These are phyloP conservation scores for Penicillium occitanis DNA, from an alignment of 2,329 filamentous ascomycete genomes.

Conservation along the genomic window DNA sequence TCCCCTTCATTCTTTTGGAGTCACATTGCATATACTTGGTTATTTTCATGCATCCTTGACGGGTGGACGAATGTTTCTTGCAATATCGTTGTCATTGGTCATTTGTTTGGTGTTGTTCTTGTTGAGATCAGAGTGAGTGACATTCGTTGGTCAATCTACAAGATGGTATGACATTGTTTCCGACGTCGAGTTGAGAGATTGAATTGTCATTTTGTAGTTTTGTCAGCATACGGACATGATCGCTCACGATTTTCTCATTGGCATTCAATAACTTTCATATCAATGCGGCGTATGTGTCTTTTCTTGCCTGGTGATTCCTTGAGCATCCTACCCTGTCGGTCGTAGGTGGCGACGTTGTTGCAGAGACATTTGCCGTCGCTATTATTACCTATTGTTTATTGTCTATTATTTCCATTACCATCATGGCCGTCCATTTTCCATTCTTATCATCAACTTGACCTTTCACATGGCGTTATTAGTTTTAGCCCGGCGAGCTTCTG, in stretches of 20 bases:
- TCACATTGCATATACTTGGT: slow-evolving; percentile 22
- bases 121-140: background rate
- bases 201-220: background rate
- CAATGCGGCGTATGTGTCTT: slow-evolving; percentile 10
- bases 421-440: background rate
- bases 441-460: slow-evolving; percentile 9
- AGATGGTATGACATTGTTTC: background rate
- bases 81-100: slow-evolving; percentile 10
- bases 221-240: background rate
- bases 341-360: slow-evolving; percentile 6
- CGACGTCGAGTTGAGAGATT: background rate
- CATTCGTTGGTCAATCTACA: background rate
- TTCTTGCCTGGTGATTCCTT: slow-evolving; percentile 2
- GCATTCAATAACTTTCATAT: slow-evolving; percentile 7
- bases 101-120: slow-evolving; percentile 7
- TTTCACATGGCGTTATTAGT: slow-evolving; percentile 14
- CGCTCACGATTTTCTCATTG: background rate
- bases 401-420: slow-evolving; percentile 1
- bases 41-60: slow-evolving; percentile 18
- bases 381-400: slow-evolving; percentile 2
- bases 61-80: slow-evolving; percentile 15
- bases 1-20: slow-evolving; percentile 15
- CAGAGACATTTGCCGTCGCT: slow-evolving; percentile 1
- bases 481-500: slow-evolving; percentile 22
- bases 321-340: slow-evolving; percentile 1